phyloP scores from a whole-genome alignment of 2,329 filamentous ascomycete species.

The Ascochyta rabiei region DNA sequence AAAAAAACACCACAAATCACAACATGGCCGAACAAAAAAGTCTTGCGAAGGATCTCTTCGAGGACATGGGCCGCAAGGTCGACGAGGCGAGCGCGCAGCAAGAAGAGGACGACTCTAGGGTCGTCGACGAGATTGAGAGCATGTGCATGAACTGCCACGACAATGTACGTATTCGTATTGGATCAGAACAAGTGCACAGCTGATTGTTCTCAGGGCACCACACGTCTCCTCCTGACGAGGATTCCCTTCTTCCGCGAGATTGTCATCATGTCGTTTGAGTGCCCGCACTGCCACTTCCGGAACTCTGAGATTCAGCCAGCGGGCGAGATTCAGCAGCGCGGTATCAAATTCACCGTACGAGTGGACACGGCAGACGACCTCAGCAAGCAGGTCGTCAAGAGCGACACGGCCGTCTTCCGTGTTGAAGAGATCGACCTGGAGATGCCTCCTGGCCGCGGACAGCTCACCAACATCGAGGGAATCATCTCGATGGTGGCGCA shows the following conservation, averaged over 20 bases:
- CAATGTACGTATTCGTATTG: conserved; percentile 41
- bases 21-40: conserved; percentile 45
- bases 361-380: conserved; percentile 77
- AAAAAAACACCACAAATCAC: neutral
- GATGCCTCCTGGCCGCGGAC: conserved; percentile 86
- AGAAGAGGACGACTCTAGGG: conserved; percentile 50
- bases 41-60: conserved; percentile 57
- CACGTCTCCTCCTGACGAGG: conserved; percentile 83
- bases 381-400: conserved; percentile 87
- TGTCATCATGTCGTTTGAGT: conserved; percentile 95
- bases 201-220: conserved; percentile 69
- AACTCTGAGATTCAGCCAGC: conserved; percentile 96
- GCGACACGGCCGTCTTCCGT: conserved; percentile 82
- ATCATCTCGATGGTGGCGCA: conserved; percentile 78
- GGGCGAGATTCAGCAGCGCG: conserved; percentile 88
- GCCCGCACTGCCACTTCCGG: conserved; percentile 84
- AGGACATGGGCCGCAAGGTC: conserved; percentile 59
- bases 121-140: conserved; percentile 61
- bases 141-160: conserved; percentile 63
- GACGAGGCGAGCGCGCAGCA: conserved; percentile 47
- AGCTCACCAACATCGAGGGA: conserved; percentile 93
- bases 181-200: conserved; percentile 10
- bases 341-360: conserved; percentile 81
- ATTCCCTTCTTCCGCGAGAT: conserved; percentile 98
- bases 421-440: conserved; percentile 93